Percentiles rank a stretch among this genome's conserved stretches.
phyloP scores from a whole-genome alignment of 441 rosid genomes.

The Mallotus japonicus region DNA sequence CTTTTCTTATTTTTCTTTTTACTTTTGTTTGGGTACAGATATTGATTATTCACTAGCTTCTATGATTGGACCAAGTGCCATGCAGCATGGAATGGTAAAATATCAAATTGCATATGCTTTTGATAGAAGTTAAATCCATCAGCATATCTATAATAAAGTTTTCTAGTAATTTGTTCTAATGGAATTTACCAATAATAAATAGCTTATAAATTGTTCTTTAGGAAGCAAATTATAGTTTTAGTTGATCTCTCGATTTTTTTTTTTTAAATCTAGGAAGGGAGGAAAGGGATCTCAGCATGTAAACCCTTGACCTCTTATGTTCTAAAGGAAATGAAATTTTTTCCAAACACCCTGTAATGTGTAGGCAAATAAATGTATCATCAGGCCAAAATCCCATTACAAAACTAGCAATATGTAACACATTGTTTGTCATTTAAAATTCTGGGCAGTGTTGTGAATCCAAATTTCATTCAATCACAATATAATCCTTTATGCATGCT shows the following conservation, averaged over 20 bases:
- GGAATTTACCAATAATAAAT: neutral
- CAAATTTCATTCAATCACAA: neutral
- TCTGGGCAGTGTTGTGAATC: neutral
- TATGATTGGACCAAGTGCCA: conserved; percentile 28
- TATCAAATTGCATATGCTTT: conserved; percentile 13
- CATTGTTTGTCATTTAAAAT: no score
- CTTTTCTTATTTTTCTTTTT: neutral
- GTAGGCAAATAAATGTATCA: no score
- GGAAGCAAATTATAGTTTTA: conserved; percentile 2
- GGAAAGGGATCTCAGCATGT: neutral
- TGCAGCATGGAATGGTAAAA: conserved; percentile 40
- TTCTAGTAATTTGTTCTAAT: neutral
- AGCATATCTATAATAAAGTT: neutral
- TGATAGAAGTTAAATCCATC: conserved; percentile 13
- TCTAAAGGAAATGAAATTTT: no score
- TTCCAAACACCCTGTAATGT: no score
- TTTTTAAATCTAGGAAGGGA: neutral
- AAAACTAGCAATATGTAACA: no score
- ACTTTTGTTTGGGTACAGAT: conserved; percentile 33
- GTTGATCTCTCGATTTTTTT: neutral
- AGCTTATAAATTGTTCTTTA: neutral
- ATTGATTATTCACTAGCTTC: conserved; percentile 35
- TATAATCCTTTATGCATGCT: conserved; percentile 2
- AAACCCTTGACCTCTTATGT: neutral
- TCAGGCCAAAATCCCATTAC: no score